Conservation (phyloP, 352 stramenopile genomes). For the Thalassiosira livingstoniorum region DNA sequence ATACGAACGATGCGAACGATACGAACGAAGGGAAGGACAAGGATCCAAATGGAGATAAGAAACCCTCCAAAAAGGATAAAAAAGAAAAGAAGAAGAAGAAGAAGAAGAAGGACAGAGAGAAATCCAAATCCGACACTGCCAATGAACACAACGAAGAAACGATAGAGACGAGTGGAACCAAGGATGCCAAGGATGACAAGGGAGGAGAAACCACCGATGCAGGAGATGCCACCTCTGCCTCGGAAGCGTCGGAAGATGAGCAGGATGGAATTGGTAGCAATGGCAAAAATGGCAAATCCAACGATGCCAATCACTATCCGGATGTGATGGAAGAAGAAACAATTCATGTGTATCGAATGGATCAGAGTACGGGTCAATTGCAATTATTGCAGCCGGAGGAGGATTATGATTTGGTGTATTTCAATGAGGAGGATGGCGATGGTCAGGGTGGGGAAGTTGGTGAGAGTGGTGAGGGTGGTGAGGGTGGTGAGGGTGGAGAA, state of each 20-base stretch:
- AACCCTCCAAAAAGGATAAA: not conserved
- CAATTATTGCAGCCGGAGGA: conserved; percentile 31
- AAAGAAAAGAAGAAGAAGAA: not conserved
- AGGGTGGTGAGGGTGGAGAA: not conserved
- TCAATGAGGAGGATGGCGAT: conserved; percentile 11
- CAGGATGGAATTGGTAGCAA: not conserved
- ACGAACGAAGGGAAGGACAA: no score
- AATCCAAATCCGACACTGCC: not conserved
- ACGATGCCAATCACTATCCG: not conserved
- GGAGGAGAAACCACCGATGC: not conserved
- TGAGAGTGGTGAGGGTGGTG: not conserved
- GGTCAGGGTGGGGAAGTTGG: not conserved
- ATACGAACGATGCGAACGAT: no score
- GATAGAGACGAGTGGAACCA: not conserved
- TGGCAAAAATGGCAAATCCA: not conserved
- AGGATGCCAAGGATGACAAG: not conserved
- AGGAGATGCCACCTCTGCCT: not conserved
- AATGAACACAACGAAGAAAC: not conserved
- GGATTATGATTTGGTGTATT: conserved; percentile 54
- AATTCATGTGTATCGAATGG: conserved; percentile 47
- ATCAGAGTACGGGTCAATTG: conserved; percentile 26
- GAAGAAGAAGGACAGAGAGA: not conserved
- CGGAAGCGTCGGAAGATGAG: not conserved
- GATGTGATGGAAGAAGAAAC: conserved; percentile 4
- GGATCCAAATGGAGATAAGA: not conserved